These are phyloP conservation scores for Alternaria sp. DNA, from an alignment of 2,329 filamentous ascomycete genomes.

Conservation along the genomic window DNA sequence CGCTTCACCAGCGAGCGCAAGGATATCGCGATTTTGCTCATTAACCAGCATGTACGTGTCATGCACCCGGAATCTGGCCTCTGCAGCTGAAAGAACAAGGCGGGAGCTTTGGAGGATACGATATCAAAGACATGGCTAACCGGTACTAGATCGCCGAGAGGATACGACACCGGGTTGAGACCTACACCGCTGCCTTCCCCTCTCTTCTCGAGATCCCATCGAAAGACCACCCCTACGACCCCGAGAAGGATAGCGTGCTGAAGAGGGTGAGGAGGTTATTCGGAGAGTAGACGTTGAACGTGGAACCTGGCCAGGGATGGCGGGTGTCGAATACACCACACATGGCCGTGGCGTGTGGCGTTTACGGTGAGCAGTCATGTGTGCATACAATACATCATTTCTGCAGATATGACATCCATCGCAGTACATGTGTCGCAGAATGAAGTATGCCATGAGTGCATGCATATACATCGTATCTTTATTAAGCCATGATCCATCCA, in stretches of 20 bases:
- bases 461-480: slow-evolving; percentile 33
- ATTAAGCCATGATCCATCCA: slow-evolving; percentile 25
- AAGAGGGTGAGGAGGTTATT: slow-evolving; percentile 81
- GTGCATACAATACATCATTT: neutral
- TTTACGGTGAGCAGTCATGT: neutral
- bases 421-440: neutral
- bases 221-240: slow-evolving; percentile 98
- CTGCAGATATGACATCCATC: slow-evolving; percentile 2
- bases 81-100: neutral
- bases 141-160: slow-evolving; percentile 80
- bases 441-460: neutral
- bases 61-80: neutral
- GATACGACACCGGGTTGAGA: slow-evolving; percentile 90
- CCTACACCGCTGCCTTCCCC: slow-evolving; percentile 94
- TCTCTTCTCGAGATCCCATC: slow-evolving; percentile 95
- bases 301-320: neutral
- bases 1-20: slow-evolving; percentile 88
- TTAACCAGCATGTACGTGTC: slow-evolving; percentile 88
- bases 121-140: slow-evolving; percentile 17
- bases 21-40: slow-evolving; percentile 94
- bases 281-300: slow-evolving; percentile 66
- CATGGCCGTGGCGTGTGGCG: neutral
- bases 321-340: neutral
- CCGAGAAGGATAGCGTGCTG: slow-evolving; percentile 97
- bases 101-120: neutral